phyloP scores from a whole-genome alignment of 192 early-diverging fungal genomes.

The Coemansia sp. region DNA sequence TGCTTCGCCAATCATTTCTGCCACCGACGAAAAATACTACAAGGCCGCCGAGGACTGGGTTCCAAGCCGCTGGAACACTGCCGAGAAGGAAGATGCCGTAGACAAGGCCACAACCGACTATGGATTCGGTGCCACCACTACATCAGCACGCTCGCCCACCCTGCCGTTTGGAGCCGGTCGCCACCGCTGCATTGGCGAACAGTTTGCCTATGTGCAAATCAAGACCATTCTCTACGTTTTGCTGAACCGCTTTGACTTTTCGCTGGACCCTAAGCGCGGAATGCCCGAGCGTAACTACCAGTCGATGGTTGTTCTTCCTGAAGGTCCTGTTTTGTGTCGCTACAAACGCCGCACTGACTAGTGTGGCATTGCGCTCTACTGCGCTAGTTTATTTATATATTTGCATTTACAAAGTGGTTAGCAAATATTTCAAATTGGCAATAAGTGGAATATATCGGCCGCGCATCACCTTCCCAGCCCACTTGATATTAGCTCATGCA shows the following conservation, averaged over 20 bases:
- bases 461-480: no score
- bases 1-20: conserved; percentile 74
- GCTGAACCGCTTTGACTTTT: conserved; percentile 71
- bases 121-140: conserved; percentile 66
- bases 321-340: conserved; percentile 53
- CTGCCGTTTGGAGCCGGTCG: conserved; percentile 97
- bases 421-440: no score
- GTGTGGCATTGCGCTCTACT: no score
- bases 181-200: conserved; percentile 98
- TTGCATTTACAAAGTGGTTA: no score
- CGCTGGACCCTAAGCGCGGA: conserved; percentile 57
- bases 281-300: conserved; percentile 86
- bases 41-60: conserved; percentile 75
- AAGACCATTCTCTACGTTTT: conserved; percentile 86
- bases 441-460: no score
- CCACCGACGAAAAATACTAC: conserved; percentile 75
- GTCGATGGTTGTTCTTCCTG: conserved; percentile 87
- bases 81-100: conserved; percentile 54
- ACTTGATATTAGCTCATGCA: no score
- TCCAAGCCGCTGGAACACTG: conserved; percentile 71
- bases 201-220: conserved; percentile 93
- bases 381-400: no score
- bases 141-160: conserved; percentile 72
- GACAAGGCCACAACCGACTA: conserved; percentile 61
- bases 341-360: no score